A percentile compares a stretch with the other conserved stretches of the same genome.
Evolutionary conservation across 2,329 filamentous ascomycete species (phyloP).

Genomic region (Hypocrella siamensis): DNA sequence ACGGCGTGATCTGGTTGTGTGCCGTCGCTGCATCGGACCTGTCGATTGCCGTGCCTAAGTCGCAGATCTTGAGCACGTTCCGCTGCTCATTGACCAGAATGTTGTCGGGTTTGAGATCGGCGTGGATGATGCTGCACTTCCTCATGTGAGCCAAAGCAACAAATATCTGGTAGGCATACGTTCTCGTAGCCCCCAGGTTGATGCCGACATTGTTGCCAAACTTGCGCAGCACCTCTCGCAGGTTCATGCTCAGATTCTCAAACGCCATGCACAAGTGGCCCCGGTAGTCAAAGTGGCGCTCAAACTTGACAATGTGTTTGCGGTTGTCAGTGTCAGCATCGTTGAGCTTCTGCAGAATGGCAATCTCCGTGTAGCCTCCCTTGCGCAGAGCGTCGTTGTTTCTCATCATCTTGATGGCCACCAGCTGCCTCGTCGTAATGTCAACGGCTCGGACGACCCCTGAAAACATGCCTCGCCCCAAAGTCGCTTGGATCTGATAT

Average conservation of each 20-base stretch:
- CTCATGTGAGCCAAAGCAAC: conserved; percentile 74
- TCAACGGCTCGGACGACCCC: conserved; percentile 85
- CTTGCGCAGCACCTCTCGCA: conserved; percentile 88
- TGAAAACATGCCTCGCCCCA: conserved; percentile 93
- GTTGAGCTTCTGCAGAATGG: conserved; percentile 77
- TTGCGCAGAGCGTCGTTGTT: conserved; percentile 90
- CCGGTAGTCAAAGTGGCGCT: conserved; percentile 84
- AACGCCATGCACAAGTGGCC: conserved; percentile 94
- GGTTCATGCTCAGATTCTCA: conserved; percentile 83
- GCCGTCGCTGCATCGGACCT: conserved; percentile 59
- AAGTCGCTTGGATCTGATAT: conserved; percentile 74
- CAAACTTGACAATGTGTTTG: conserved; percentile 80
- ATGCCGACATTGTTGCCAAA: conserved; percentile 91
- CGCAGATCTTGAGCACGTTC: conserved; percentile 83
- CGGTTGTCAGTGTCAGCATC: conserved; percentile 75
- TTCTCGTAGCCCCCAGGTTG: conserved; percentile 71
- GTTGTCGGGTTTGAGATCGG: conserved; percentile 95
- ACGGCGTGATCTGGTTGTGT: conserved; percentile 76
- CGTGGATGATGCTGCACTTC: conserved; percentile 86
- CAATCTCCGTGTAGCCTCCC: conserved; percentile 86
- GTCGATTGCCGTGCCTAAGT: conserved; percentile 91
- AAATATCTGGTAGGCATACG: conserved; percentile 91
- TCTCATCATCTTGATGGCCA: conserved; percentile 95
- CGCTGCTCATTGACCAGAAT: conserved; percentile 75
- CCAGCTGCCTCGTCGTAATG: conserved; percentile 54